These are phyloP conservation scores for Wolfiporia cocos DNA, from an alignment of 1,284 basidiomycete species.

Conservation along the genomic window DNA sequence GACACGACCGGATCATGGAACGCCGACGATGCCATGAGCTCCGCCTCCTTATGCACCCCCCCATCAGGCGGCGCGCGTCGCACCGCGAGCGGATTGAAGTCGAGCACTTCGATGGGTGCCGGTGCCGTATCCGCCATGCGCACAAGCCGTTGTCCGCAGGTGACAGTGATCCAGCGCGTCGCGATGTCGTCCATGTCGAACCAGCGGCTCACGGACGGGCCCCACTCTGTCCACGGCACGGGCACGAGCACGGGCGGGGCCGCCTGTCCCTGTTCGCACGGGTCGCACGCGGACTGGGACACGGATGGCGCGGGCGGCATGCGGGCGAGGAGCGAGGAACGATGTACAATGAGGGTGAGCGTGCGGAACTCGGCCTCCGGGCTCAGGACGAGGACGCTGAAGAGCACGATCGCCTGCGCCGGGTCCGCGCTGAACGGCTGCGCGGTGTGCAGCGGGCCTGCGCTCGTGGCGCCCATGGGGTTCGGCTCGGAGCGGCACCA, in stretches of 20 bases:
- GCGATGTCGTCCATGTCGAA: slow-evolving; percentile 15
- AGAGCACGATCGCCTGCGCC: slow-evolving; percentile 16
- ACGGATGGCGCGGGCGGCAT: neutral
- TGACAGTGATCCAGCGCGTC: slow-evolving; percentile 21
- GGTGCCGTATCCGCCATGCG: slow-evolving; percentile 11
- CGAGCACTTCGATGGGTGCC: slow-evolving; percentile 15
- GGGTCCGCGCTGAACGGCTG: slow-evolving; percentile 14
- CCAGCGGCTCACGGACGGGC: slow-evolving; percentile 15
- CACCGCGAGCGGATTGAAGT: slow-evolving; percentile 15
- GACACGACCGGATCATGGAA: slow-evolving; percentile 15
- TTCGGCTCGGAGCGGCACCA: slow-evolving; percentile 21
- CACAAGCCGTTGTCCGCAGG: slow-evolving; percentile 21
- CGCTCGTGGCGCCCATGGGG: slow-evolving; percentile 7
- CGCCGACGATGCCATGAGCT: slow-evolving; percentile 11
- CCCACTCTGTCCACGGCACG: slow-evolving; percentile 16
- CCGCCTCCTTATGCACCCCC: too few species aligned
- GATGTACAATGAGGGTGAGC: slow-evolving; percentile 18
- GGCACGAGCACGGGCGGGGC: neutral
- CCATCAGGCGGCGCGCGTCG: too few species aligned
- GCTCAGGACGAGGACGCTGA: slow-evolving; percentile 19
- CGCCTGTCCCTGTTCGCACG: too few species aligned
- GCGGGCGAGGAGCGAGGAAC: slow-evolving; percentile 13
- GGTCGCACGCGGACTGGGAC: too few species aligned
- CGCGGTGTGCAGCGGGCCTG: slow-evolving; percentile 7
- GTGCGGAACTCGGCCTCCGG: slow-evolving; percentile 13